Conservation (phyloP, 345 rosid genomes). For the Syzygium aqueum region DNA sequence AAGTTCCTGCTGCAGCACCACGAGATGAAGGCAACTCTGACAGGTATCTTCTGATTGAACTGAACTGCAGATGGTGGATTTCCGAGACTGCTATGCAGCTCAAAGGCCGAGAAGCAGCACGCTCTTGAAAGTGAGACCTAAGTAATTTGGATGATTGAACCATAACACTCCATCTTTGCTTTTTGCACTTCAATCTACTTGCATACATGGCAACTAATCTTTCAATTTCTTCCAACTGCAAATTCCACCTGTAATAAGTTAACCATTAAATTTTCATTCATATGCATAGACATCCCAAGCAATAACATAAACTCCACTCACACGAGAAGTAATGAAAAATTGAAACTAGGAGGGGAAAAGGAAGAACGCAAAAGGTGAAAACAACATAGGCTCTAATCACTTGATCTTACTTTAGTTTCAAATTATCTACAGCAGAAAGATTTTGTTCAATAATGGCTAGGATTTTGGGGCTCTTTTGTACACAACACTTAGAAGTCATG, state of each 20-base stretch:
- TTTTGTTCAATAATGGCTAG: neutral
- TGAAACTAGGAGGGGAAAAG: neutral
- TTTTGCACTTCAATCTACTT: slow-evolving; percentile 44
- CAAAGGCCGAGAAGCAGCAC: slow-evolving; percentile 20
- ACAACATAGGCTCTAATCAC: neutral
- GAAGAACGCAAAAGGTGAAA: neutral
- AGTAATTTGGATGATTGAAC: slow-evolving; percentile 36
- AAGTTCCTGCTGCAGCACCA: slow-evolving; percentile 14
- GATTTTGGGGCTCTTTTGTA: neutral
- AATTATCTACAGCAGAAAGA: neutral
- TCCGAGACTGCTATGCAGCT: slow-evolving; percentile 10
- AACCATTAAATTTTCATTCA: neutral
- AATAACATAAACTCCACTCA: neutral
- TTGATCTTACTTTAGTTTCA: neutral
- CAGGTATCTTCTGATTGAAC: slow-evolving; percentile 25
- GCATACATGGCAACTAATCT: slow-evolving; percentile 50
- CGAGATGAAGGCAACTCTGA: slow-evolving; percentile 15
- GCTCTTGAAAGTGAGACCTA: slow-evolving; percentile 26
- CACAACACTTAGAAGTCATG: neutral
- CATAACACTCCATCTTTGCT: slow-evolving; percentile 50
- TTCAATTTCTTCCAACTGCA: neutral
- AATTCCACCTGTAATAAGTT: neutral
- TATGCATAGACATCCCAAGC: neutral
- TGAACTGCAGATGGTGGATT: slow-evolving; percentile 9
- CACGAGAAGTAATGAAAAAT: neutral